Evolutionary conservation across 208 protist genomes (phyloP).

Genomic region (Porcisia deanei): DNA sequence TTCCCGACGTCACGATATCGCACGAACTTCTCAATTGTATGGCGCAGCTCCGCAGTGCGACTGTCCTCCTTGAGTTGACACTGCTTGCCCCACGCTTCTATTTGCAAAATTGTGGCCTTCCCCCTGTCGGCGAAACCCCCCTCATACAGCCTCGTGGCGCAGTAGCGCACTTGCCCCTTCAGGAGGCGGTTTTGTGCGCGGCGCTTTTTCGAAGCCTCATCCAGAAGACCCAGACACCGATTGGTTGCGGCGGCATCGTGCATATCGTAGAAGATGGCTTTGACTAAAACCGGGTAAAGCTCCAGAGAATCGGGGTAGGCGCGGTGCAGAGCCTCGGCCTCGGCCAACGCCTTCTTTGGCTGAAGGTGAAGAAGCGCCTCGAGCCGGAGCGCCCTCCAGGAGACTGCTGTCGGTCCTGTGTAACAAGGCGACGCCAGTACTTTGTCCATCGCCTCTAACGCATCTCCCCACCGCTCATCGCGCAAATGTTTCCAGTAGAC

Average conservation of each 20-base stretch:
- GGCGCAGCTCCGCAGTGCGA: constrained; percentile 50
- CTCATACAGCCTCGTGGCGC: constrained; percentile 24
- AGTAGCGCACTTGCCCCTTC: constrained; percentile 32
- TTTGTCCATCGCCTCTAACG: constrained; percentile 36
- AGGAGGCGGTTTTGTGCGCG: constrained; percentile 31
- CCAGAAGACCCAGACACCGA: constrained; percentile 45
- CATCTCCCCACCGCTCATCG: constrained; percentile 41
- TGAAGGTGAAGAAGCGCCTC: constrained; percentile 61
- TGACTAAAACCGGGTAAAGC: constrained; percentile 60
- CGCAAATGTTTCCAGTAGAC: constrained; percentile 49
- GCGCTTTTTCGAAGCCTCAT: constrained; percentile 30
- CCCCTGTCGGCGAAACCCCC: not conserved
- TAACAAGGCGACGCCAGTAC: constrained; percentile 28
- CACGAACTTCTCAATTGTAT: constrained; percentile 57
- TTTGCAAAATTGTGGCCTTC: constrained; percentile 18
- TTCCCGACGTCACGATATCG: constrained; percentile 73
- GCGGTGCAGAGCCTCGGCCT: constrained; percentile 42
- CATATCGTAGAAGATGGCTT: constrained; percentile 74
- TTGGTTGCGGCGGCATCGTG: constrained; percentile 60
- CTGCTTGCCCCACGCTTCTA: constrained; percentile 30
- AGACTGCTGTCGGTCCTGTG: constrained; percentile 37
- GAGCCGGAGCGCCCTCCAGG: constrained; percentile 53
- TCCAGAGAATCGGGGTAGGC: constrained; percentile 43
- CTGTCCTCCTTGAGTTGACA: constrained; percentile 45
- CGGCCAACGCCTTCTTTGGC: constrained; percentile 36